Evolutionary conservation across 768 basidiomycete genomes (phyloP), one percentile per base, ranked within the genome.

Genomic region (Phanerochaete sordida): DNA sequence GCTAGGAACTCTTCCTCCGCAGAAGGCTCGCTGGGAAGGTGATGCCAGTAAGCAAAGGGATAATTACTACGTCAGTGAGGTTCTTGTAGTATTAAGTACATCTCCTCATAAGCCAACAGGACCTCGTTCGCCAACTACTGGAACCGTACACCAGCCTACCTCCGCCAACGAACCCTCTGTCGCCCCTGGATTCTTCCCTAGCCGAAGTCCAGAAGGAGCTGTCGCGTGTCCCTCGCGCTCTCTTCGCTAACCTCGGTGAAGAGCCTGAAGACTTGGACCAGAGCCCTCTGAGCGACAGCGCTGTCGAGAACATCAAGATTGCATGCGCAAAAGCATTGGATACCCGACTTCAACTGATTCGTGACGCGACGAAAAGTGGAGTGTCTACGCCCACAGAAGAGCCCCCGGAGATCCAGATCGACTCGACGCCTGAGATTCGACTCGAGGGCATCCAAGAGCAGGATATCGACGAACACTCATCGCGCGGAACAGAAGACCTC

Each of bases 101-200:
- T 19, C 8, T n/a, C 24, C 11, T 62, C 68, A 59, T 66, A 53
- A 35, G 30, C 27, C 27, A 61, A 59, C 63, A 92, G 90, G 87
- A 87, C 62, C 83, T 92, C 61, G 81, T 90, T 30, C 82, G 79
- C 55, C 82, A 85, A 27, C 74, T 91, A 51, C 72, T 91, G 9
- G 69, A 77, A 49, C 87, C 86, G 2, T 77, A 90, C 47, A 69
- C 75, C 11, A 66, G 69, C 3, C 68, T 81, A 21, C 76, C 81
- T 26, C 64, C 77, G 1, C 81, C 82, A 3, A 72, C 75, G 5
- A 69, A 62, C 3, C 77, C 78, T 11, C 71, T 75, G 26, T 68
- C 71, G 3, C 61, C 73, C 51, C 69, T 71, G n/a, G 88, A 90
- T 63, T 73, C 73, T 5, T 73, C 76, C 1, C 67, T 90, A 31